phyloP scores from a whole-genome alignment of 2,329 filamentous ascomycete species.

The Diaporthe sp. region DNA sequence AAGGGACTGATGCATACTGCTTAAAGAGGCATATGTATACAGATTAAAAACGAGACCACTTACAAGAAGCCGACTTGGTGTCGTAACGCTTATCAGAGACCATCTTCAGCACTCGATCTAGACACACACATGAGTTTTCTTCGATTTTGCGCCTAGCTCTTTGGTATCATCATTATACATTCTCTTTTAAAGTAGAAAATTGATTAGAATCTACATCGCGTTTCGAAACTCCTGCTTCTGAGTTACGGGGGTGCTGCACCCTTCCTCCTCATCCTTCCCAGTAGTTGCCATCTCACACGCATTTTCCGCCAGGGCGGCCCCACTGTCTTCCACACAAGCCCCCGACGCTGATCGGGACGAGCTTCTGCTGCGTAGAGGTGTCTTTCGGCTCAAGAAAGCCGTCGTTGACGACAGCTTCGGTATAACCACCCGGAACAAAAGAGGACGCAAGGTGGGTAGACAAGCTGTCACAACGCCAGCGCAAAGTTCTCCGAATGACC shows the following conservation, averaged over 20 bases:
- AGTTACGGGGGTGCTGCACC: background rate
- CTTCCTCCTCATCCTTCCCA: slow-evolving; percentile 4
- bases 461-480: slow-evolving; percentile 30
- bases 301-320: background rate
- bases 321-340: background rate
- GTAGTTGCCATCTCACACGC: background rate
- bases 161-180: background rate
- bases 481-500: slow-evolving; percentile 33
- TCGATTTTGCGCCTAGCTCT: background rate
- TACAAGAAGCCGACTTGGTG: background rate
- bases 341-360: background rate
- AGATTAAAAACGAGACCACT: too few relatives aligned
- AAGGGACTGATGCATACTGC: too few relatives aligned
- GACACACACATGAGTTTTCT: background rate
- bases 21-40: too few relatives aligned
- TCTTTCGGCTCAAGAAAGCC: slow-evolving; percentile 12
- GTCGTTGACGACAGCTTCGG: slow-evolving; percentile 6
- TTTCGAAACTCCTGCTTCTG: slow-evolving; percentile 12
- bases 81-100: background rate
- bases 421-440: background rate
- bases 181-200: background rate
- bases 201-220: slow-evolving; percentile 3
- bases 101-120: background rate
- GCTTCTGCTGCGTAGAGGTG: background rate
- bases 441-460: slow-evolving; percentile 43